phyloP scores from a whole-genome alignment of 1,284 basidiomycete species.

The Paramarasmius palmivorus region DNA sequence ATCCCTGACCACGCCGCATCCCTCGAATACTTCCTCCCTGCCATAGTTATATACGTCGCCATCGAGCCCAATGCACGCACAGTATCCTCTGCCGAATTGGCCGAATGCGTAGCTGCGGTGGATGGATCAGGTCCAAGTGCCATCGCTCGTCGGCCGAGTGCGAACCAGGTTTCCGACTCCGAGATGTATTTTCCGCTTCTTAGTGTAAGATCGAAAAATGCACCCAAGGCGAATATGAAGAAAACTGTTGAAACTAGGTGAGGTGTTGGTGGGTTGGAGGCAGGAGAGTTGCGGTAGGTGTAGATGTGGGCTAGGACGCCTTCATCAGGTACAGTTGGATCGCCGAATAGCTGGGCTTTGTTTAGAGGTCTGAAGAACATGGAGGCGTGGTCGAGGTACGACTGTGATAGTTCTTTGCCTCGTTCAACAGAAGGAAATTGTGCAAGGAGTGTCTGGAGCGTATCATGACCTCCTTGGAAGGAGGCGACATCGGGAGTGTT shows the following conservation, averaged over 20 bases:
- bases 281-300: conserved; percentile 26
- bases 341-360: conserved; percentile 35
- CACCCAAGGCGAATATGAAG: conserved; percentile 54
- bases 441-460: conserved; percentile 31
- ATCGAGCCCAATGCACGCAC: conserved; percentile 54
- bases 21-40: conserved; percentile 44
- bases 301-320: not conserved
- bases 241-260: conserved; percentile 51
- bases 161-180: conserved; percentile 12
- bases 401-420: conserved; percentile 37
- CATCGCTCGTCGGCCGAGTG: conserved; percentile 40
- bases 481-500: not conserved
- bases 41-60: conserved; percentile 51
- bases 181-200: conserved; percentile 14
- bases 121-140: conserved; percentile 36
- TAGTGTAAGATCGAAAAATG: conserved; percentile 48
- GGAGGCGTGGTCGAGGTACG: conserved; percentile 42
- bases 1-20: conserved; percentile 52
- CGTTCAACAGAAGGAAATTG: conserved; percentile 38
- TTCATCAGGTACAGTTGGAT: not conserved
- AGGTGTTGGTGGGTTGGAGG: conserved; percentile 24
- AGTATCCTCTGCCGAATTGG: conserved; percentile 32
- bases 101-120: conserved; percentile 5
- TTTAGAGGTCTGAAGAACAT: conserved; percentile 49
- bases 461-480: not conserved